Base-by-base conservation (phyloP, 805 yeast genomes). In the Kazachstania kunashirensis region DNA sequence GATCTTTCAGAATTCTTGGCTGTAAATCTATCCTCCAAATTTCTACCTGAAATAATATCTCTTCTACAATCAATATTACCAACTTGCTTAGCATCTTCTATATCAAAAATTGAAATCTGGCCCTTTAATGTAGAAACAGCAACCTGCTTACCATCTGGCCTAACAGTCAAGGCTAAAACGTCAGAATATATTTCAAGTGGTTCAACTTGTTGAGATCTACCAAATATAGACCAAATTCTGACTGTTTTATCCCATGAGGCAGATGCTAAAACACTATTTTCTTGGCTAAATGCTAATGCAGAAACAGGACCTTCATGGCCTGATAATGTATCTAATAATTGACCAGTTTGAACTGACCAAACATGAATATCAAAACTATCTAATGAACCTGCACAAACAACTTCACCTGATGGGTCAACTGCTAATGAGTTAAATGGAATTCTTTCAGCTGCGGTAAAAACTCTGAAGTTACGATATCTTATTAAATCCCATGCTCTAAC, bases 301-400 rank as follows among this genome's bases (percentile, higher is more conserved):
- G 95, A 84, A 3, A 92, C 79, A 1, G 98, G 98, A 2, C 96
- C 98, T 49, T 83, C 94, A 61, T 92, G 98, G 9, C 98, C 98
- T 5, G 88, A 66, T 34, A 92, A 66, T 12, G 84, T 72, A 53
- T 92, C 98, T 37, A 92, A 70, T 33, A 92, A 65, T 56, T 88
- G 96, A 2, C 94, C 80, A 0, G 96, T 88, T 65, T 92, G 97
- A 1, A 92, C 96, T 5, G 95, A 84, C 98, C 98, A 92, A 24
- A 92, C 85, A 53, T 83, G 88, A 41, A 92, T 83, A 40, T 84
- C 95, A 61, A 79, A 92, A 44, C 79, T 81, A 53, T 88, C 96
- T 29, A 78, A 67, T 3, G 96, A 83, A 2, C 96, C 96, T 3
- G 96, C 98, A 52, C 92, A 86, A 2, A 92, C 92, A 35, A 92